phyloP scores from a whole-genome alignment of 2,329 filamentous ascomycete species.

The Sporothrix curviconia region DNA sequence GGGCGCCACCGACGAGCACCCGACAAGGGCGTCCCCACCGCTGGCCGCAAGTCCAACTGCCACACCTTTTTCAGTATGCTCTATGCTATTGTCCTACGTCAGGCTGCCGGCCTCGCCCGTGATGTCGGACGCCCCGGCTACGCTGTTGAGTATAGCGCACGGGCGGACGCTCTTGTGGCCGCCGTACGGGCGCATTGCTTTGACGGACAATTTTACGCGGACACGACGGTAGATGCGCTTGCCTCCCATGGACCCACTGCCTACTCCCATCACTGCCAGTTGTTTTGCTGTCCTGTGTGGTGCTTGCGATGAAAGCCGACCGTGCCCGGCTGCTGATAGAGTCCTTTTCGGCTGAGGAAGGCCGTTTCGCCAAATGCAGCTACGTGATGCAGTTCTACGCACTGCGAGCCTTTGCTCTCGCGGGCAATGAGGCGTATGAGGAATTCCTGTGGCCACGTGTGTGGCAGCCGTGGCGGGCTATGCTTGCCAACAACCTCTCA shows the following conservation, averaged over 20 bases:
- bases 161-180: conserved; percentile 21
- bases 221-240: conserved; percentile 20
- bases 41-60: conserved; percentile 29
- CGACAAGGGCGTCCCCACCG: conserved; percentile 31
- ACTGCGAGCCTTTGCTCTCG: conserved; percentile 30
- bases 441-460: conserved; percentile 25
- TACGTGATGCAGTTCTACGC: conserved; percentile 37
- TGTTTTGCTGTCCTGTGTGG: conserved; percentile 31
- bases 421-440: conserved; percentile 29
- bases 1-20: conserved; percentile 19
- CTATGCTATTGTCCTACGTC: conserved; percentile 31
- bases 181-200: conserved; percentile 29
- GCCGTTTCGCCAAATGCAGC: conserved; percentile 29
- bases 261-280: conserved; percentile 32
- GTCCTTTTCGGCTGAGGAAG: conserved; percentile 22
- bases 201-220: conserved; percentile 29
- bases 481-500: conserved; percentile 32
- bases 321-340: conserved; percentile 23
- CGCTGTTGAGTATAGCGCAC: conserved; percentile 26
- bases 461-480: conserved; percentile 32
- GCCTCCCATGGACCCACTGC: conserved; percentile 15
- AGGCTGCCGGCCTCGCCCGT: conserved; percentile 27
- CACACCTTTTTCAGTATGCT: conserved; percentile 37
- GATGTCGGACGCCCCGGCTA: conserved; percentile 28
- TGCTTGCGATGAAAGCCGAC: conserved; percentile 22